Evolutionary conservation across 805 yeast species (phyloP).

Genomic region (Yamadazyma scolyti): DNA sequence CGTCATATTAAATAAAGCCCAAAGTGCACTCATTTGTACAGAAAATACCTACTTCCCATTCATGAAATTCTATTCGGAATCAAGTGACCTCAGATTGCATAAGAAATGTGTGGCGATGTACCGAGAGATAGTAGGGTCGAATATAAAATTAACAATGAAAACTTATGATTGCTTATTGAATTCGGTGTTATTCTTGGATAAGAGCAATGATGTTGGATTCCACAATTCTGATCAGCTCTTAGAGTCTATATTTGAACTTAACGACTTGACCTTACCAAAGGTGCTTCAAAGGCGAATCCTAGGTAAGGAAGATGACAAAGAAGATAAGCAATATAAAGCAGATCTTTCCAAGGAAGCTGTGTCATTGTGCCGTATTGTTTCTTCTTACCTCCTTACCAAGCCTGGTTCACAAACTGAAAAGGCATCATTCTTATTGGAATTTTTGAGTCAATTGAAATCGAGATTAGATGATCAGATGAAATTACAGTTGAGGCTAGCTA

Average conservation of each 20-base stretch:
- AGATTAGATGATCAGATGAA: conserved; percentile 18
- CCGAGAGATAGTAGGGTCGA: conserved; percentile 27
- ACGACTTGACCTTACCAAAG: conserved; percentile 19
- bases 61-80: conserved; percentile 16
- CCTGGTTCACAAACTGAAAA: conserved; percentile 12
- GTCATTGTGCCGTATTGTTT: conserved; percentile 22
- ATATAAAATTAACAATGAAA: conserved; percentile 20
- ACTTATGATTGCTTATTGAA: conserved; percentile 29
- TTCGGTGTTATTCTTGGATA: conserved; percentile 21
- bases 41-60: conserved; percentile 31
- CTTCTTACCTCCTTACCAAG: conserved; percentile 18
- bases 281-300: not conserved
- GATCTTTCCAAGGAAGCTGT: conserved; percentile 11
- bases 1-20: conserved; percentile 13
- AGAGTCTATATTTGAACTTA: conserved; percentile 26
- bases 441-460: conserved; percentile 20
- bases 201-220: conserved; percentile 10
- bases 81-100: conserved; percentile 16
- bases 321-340: not conserved
- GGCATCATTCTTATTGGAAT: conserved; percentile 23
- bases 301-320: not conserved
- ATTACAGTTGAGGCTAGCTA: conserved; percentile 17
- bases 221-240: conserved; percentile 17
- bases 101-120: conserved; percentile 26
- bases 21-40: conserved; percentile 13